Conservation (phyloP, 2,329 filamentous ascomycete genomes). For the Xylariaceae sp. region DNA sequence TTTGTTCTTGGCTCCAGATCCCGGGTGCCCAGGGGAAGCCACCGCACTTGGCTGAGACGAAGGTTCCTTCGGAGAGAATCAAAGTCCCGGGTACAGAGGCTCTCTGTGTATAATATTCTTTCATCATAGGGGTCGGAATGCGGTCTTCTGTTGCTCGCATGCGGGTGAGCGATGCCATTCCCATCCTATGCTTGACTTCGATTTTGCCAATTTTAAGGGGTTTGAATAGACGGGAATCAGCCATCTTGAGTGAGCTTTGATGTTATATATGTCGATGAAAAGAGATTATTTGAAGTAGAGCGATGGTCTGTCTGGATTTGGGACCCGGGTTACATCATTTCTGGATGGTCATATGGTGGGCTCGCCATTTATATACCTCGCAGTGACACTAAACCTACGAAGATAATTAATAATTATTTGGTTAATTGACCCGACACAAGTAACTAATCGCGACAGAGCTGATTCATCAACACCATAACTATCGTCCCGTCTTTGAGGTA, state of each 20-base stretch:
- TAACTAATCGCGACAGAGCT: background rate
- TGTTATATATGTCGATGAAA: background rate
- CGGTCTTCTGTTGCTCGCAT: constrained; percentile 41
- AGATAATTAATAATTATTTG: background rate
- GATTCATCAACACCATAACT: background rate
- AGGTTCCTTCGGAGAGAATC: constrained; percentile 52
- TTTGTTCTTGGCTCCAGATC: constrained; percentile 49
- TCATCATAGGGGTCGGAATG: constrained; percentile 35
- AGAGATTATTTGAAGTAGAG: background rate
- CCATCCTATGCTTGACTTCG: constrained; percentile 13
- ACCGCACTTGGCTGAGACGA: constrained; percentile 44
- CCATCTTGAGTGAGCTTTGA: background rate
- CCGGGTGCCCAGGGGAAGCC: constrained; percentile 47
- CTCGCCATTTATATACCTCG: background rate
- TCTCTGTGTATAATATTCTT: constrained; percentile 42
- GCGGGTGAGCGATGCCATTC: constrained; percentile 49
- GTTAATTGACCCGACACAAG: too few species aligned
- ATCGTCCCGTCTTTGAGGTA: background rate
- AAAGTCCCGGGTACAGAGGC: constrained; percentile 40
- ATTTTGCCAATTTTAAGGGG: constrained; percentile 14
- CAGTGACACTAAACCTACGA: background rate
- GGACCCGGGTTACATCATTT: background rate
- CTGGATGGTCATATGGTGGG: background rate
- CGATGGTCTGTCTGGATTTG: background rate
- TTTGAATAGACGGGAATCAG: constrained; percentile 7